These are phyloP conservation scores for Blyttiomyces sp. DNA, from an alignment of 371 early-diverging fungal genomes.

Conservation along the genomic window DNA sequence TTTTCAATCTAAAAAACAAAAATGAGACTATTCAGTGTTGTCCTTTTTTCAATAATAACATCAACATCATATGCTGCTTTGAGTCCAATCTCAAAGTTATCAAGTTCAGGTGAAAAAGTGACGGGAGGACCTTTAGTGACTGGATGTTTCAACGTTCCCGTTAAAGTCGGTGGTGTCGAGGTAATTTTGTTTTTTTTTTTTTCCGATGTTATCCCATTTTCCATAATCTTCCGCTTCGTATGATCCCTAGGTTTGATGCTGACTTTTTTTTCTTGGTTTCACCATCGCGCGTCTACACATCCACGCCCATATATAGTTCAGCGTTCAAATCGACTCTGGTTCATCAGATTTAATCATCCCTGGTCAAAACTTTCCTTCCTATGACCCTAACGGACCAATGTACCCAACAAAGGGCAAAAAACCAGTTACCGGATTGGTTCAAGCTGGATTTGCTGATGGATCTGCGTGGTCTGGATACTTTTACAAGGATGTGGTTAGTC, in stretches of 20 bases:
- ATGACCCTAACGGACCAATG: conserved; percentile 11
- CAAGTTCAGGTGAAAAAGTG: too few relatives aligned
- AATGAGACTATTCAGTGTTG: too few relatives aligned
- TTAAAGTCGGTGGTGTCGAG: conserved; percentile 1
- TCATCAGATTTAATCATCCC: conserved; percentile 20
- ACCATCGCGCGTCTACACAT: neutral
- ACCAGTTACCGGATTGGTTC: neutral
- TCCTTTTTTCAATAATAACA: too few relatives aligned
- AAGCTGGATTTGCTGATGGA: conserved; percentile 8
- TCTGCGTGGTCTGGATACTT: conserved; percentile 11
- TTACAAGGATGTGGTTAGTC: conserved; percentile 3
- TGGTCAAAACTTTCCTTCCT: conserved; percentile 4
- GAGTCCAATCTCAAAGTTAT: too few relatives aligned
- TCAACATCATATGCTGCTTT: too few relatives aligned
- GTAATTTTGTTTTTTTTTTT: neutral
- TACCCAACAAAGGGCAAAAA: conserved; percentile 4
- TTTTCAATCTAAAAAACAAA: too few relatives aligned
- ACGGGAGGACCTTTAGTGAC: conserved; percentile 17
- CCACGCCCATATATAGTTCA: conserved; percentile 1
- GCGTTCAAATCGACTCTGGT: conserved; percentile 16
- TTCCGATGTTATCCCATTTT: too few relatives aligned
- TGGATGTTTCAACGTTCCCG: conserved; percentile 18
- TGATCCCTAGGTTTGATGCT: neutral
- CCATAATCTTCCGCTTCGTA: too few relatives aligned
- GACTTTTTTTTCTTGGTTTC: neutral